Percentiles rank a stretch among this genome's conserved stretches.
Evolutionary conservation across 2,329 filamentous ascomycete species (phyloP).

Genomic region (Aureobasidium sp.): DNA sequence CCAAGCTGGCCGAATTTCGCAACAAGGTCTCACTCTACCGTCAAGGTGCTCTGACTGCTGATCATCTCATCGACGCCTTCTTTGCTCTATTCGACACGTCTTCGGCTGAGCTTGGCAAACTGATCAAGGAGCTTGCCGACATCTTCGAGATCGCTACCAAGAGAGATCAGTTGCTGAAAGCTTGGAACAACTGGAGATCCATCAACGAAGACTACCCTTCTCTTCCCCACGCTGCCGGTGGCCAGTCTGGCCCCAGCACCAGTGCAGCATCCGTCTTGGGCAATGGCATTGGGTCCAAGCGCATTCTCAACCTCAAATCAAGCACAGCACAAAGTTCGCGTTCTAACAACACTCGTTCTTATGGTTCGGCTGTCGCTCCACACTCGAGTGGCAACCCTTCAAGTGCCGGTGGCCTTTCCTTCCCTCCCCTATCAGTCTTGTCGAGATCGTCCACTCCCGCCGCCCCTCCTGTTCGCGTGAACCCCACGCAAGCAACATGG

Average conservation of each 20-base stretch:
- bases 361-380: conserved; percentile 37
- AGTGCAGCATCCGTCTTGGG: conserved; percentile 39
- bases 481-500: conserved; percentile 26
- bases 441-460: conserved; percentile 4
- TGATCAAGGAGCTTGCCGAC: conserved; percentile 86
- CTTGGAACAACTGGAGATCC: conserved; percentile 92
- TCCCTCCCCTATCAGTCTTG: conserved; percentile 18
- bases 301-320: conserved; percentile 63
- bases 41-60: conserved; percentile 59
- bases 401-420: conserved; percentile 18
- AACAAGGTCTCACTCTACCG: conserved; percentile 72
- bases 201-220: conserved; percentile 95
- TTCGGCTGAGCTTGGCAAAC: conserved; percentile 73
- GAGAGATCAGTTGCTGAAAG: conserved; percentile 64
- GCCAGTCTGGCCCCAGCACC: conserved; percentile 52
- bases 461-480: conserved; percentile 16
- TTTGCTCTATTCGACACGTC: conserved; percentile 79
- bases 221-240: conserved; percentile 65
- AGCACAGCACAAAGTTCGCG: conserved; percentile 62
- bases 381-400: conserved; percentile 17
- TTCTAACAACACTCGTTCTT: conserved; percentile 45
- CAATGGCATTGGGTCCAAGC: conserved; percentile 48
- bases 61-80: conserved; percentile 77
- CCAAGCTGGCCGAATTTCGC: conserved; percentile 73
- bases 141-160: conserved; percentile 81